These are phyloP conservation scores for Penicillium freii DNA, from an alignment of 2,329 filamentous ascomycete species.

Conservation along the genomic window DNA sequence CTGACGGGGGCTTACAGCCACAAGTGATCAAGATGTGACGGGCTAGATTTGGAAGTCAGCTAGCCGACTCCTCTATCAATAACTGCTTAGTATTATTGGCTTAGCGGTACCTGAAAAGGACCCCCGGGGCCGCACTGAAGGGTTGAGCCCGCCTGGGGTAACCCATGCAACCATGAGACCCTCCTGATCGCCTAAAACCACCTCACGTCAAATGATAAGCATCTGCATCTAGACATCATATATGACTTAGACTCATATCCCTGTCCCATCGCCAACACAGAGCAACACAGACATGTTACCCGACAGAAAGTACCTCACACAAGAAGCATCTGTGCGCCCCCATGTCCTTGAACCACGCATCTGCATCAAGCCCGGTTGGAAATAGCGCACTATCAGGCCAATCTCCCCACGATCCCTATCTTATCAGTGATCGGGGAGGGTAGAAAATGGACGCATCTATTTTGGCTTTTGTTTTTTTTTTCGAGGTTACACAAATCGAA, in stretches of 20 bases:
- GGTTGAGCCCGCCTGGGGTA: conserved; percentile 6
- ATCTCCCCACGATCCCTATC: conserved; percentile 4
- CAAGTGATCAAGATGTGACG: neutral
- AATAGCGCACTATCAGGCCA: neutral
- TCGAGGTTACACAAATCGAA: conserved; percentile 5
- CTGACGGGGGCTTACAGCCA: conserved; percentile 3
- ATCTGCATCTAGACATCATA: neutral
- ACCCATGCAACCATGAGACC: neutral
- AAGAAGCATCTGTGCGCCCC: neutral
- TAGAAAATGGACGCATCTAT: neutral
- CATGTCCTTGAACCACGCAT: conserved; percentile 5
- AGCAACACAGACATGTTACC: conserved; percentile 5
- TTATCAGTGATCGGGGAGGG: neutral
- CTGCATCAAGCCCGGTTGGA: conserved; percentile 3
- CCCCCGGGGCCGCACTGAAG: neutral
- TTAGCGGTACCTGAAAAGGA: conserved; percentile 3
- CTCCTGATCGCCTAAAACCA: neutral
- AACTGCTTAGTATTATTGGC: conserved; percentile 1
- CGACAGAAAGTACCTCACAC: conserved; percentile 4
- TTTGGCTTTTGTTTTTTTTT: neutral
- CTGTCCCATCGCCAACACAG: neutral
- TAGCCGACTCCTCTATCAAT: neutral
- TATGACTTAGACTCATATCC: neutral
- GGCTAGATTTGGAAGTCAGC: neutral
- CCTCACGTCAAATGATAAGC: neutral